phyloP scores from a whole-genome alignment of 805 yeast species.

The Starmerella vitae region DNA sequence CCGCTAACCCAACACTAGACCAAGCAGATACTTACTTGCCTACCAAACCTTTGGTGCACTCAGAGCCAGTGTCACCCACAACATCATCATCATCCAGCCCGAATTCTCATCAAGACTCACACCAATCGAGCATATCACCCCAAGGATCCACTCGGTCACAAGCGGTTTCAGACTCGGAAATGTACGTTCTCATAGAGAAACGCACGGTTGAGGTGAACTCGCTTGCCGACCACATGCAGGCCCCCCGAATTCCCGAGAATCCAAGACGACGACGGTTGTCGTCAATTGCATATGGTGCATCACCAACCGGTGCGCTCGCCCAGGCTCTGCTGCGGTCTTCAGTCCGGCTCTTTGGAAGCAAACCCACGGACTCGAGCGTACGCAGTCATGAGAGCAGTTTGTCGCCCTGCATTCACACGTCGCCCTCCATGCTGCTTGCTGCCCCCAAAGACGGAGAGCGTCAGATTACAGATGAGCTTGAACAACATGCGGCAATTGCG shows the following conservation, averaged over 20 bases:
- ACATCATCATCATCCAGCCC: not conserved
- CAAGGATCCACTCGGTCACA: not conserved
- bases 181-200: conserved; percentile 85
- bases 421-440: conserved; percentile 8
- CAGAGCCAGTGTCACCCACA: conserved; percentile 9
- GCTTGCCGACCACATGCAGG: conserved; percentile 79
- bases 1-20: conserved; percentile 1
- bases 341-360: conserved; percentile 62
- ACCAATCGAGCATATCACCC: not conserved
- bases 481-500: conserved; percentile 73
- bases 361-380: not conserved
- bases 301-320: conserved; percentile 76
- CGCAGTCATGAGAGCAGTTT: not conserved
- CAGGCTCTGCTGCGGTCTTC: conserved; percentile 82
- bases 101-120: not conserved
- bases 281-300: conserved; percentile 28
- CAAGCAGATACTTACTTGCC: not conserved
- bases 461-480: conserved; percentile 34
- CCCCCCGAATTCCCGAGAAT: conserved; percentile 14
- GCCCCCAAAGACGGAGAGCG: conserved; percentile 19
- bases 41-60: not conserved
- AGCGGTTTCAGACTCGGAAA: conserved; percentile 8
- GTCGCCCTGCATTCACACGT: conserved; percentile 5
- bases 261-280: conserved; percentile 22
- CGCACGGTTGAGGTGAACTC: conserved; percentile 91